Conservation (phyloP, 202 grass and related monocot genomes). For the Schoenoplectus triqueter region DNA sequence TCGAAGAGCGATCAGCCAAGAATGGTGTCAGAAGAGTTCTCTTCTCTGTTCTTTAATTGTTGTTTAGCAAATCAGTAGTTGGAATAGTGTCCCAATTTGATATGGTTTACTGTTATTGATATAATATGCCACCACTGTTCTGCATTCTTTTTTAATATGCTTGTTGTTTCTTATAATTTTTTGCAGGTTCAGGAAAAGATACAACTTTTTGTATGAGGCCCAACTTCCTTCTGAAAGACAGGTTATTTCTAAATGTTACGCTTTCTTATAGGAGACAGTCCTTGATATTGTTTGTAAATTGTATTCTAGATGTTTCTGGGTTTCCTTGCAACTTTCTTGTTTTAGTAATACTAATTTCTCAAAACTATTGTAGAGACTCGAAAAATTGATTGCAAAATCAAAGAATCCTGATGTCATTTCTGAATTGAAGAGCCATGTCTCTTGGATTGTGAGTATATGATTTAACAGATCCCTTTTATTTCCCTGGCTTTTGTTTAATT, state of each 20-base stretch:
- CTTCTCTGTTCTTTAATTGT: neutral
- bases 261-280: neutral
- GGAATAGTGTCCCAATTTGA: neutral
- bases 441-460: conserved; percentile 80
- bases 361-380: conserved; percentile 61
- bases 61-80: conserved; percentile 13
- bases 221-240: conserved; percentile 80
- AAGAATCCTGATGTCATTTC: conserved; percentile 69
- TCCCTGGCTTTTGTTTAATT: neutral
- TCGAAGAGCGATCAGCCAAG: neutral
- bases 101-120: neutral
- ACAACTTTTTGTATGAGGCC: conserved; percentile 79
- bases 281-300: neutral
- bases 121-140: neutral
- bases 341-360: conserved; percentile 12
- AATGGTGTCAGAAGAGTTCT: neutral
- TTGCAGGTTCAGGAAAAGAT: conserved; percentile 88
- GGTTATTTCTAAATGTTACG: conserved; percentile 47
- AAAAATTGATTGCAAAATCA: conserved; percentile 81
- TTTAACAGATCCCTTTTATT: neutral
- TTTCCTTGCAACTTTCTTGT: neutral
- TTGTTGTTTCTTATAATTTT: neutral
- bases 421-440: conserved; percentile 72
- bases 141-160: conserved; percentile 26
- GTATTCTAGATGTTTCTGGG: conserved; percentile 8